Evolutionary conservation across 2,329 filamentous ascomycete genomes (phyloP).

Genomic region (Neofusicoccum kwambonambiense): DNA sequence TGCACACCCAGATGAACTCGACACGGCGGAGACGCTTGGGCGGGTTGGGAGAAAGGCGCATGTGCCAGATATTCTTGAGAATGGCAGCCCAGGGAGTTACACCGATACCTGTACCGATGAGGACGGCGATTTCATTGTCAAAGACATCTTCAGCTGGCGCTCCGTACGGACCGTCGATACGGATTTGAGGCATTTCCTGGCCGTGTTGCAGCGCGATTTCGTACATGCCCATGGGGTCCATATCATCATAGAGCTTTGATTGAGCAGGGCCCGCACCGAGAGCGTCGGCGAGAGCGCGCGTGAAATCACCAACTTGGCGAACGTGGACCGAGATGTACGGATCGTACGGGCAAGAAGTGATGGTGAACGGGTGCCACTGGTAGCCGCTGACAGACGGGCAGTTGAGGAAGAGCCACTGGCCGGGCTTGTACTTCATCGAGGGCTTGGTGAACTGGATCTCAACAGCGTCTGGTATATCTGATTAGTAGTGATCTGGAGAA

Average conservation of each 20-base stretch:
- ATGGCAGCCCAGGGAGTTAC: slow-evolving; percentile 86
- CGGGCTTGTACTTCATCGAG: slow-evolving; percentile 96
- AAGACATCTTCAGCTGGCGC: slow-evolving; percentile 98
- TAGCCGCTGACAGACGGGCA: slow-evolving; percentile 82
- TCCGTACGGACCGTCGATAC: slow-evolving; percentile 93
- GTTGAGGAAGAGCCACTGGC: slow-evolving; percentile 97
- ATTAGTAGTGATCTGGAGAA: slow-evolving; percentile 3
- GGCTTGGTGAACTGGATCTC: slow-evolving; percentile 97
- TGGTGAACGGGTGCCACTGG: slow-evolving; percentile 97
- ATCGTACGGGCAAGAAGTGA: slow-evolving; percentile 96
- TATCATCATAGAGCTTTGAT: slow-evolving; percentile 81
- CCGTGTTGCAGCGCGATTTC: slow-evolving; percentile 93
- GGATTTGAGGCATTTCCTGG: slow-evolving; percentile 83
- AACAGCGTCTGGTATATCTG: slow-evolving; percentile 66
- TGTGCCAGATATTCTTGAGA: slow-evolving; percentile 97
- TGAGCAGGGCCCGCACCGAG: slow-evolving; percentile 89
- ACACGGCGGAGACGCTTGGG: slow-evolving; percentile 87
- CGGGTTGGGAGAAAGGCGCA: slow-evolving; percentile 85
- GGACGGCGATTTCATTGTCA: slow-evolving; percentile 82
- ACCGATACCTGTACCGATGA: slow-evolving; percentile 83
- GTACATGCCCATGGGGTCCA: slow-evolving; percentile 96
- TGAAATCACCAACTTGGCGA: slow-evolving; percentile 96
- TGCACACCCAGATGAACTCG: slow-evolving; percentile 99
- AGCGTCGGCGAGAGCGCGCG: slow-evolving; percentile 85
- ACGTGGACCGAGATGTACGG: slow-evolving; percentile 93